Evolutionary conservation across 805 yeast species (phyloP).

Genomic region (Ogataea degrootiae): DNA sequence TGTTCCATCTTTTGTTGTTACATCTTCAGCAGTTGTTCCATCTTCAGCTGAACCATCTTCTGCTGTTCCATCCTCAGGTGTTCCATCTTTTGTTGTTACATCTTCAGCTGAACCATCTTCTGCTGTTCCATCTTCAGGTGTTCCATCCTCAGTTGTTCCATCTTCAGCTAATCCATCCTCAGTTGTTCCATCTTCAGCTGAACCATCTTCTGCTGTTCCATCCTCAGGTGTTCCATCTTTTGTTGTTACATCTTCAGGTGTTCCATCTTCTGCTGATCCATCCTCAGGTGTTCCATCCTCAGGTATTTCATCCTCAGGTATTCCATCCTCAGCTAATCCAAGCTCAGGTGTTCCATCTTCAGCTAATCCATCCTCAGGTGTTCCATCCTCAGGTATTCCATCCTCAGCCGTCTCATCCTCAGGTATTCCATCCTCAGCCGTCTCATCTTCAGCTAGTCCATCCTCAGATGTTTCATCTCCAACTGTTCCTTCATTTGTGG

Average conservation of each 20-base stretch:
- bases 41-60: conserved; percentile 1
- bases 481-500: not conserved
- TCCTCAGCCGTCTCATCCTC: not conserved
- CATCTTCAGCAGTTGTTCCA: not conserved
- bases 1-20: conserved; percentile 1
- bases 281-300: conserved; percentile 2
- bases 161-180: not conserved
- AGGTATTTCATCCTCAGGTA: not conserved
- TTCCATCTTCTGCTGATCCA: not conserved
- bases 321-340: not conserved
- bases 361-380: not conserved
- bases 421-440: not conserved
- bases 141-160: not conserved
- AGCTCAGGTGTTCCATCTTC: not conserved
- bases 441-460: not conserved
- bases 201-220: not conserved
- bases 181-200: not conserved
- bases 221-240: not conserved
- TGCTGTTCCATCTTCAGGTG: not conserved
- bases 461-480: not conserved
- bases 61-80: not conserved
- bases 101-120: not conserved
- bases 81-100: not conserved
- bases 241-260: conserved; percentile 3
- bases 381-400: not conserved